Evolutionary conservation across 2,329 filamentous ascomycete genomes (phyloP).

Genomic region (Fusarium multiceps): DNA sequence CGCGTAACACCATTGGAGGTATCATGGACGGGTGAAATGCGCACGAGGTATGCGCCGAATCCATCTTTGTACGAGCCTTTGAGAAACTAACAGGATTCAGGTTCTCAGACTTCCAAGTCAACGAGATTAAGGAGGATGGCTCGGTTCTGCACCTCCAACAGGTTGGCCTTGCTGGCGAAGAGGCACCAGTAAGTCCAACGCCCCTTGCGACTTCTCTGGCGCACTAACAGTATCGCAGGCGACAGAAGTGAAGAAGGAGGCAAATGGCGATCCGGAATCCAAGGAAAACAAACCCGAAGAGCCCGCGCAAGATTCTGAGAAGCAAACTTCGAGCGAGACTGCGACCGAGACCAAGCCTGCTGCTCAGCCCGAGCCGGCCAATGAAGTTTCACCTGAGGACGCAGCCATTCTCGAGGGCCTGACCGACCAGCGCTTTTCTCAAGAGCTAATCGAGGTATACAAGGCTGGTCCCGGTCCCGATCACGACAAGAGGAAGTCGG

Average conservation of each 20-base stretch:
- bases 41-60: slow-evolving; percentile 49
- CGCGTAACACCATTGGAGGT: slow-evolving; percentile 52
- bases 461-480: slow-evolving; percentile 50
- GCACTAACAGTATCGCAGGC: slow-evolving; percentile 29
- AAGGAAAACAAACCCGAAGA: slow-evolving; percentile 28
- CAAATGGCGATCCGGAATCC: slow-evolving; percentile 17
- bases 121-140: slow-evolving; percentile 84
- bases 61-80: slow-evolving; percentile 1
- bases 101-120: slow-evolving; percentile 93
- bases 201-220: not conserved
- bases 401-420: slow-evolving; percentile 53
- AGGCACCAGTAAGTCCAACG: slow-evolving; percentile 22
- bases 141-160: slow-evolving; percentile 77
- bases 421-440: slow-evolving; percentile 54
- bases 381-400: slow-evolving; percentile 50
- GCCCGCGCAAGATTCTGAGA: slow-evolving; percentile 27
- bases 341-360: slow-evolving; percentile 25
- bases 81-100: slow-evolving; percentile 53
- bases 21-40: slow-evolving; percentile 56
- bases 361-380: slow-evolving; percentile 33
- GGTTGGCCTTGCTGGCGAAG: slow-evolving; percentile 48
- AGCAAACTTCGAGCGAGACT: slow-evolving; percentile 34
- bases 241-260: slow-evolving; percentile 26
- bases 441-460: slow-evolving; percentile 57
- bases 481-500: slow-evolving; percentile 46